Conservation (phyloP, 1,139 yeast species). For the Candida neerlandica region DNA sequence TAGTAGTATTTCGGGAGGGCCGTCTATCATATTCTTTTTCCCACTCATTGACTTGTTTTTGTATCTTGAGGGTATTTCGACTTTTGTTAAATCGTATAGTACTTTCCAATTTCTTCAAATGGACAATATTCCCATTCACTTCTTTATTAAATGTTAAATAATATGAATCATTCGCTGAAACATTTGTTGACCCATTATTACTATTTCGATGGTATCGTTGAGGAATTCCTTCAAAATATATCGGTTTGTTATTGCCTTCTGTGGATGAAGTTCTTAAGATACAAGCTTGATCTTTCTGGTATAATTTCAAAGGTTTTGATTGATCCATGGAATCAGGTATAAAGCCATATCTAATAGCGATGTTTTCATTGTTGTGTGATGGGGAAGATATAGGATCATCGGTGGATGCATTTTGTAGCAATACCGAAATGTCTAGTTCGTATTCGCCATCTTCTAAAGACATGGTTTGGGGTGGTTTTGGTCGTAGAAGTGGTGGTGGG, state of each 20-base stretch:
- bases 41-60: constrained; percentile 20
- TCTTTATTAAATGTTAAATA: constrained; percentile 26
- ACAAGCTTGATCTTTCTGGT: constrained; percentile 38
- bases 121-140: constrained; percentile 19
- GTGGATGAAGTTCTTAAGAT: constrained; percentile 34
- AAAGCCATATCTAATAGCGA: constrained; percentile 47
- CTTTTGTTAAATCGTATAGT: constrained; percentile 43
- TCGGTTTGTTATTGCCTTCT: constrained; percentile 24
- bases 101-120: constrained; percentile 29
- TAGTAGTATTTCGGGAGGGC: too few species aligned
- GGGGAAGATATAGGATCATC: constrained; percentile 1
- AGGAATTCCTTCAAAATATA: constrained; percentile 44
- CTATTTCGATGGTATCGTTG: constrained; percentile 26
- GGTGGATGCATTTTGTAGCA: constrained; percentile 19
- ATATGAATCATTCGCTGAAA: constrained; percentile 29
- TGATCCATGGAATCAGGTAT: constrained; percentile 50
- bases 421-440: constrained; percentile 41
- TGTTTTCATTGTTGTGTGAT: constrained; percentile 20
- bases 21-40: constrained; percentile 13
- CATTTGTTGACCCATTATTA: background rate
- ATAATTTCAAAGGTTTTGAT: constrained; percentile 34
- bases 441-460: constrained; percentile 47
- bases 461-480: constrained; percentile 9
- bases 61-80: constrained; percentile 30
- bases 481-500: background rate